Evolutionary conservation across 192 early-diverging fungal genomes (phyloP), one percentile per base, ranked within the genome.

Genomic region (Entomortierella chlamydospora): DNA sequence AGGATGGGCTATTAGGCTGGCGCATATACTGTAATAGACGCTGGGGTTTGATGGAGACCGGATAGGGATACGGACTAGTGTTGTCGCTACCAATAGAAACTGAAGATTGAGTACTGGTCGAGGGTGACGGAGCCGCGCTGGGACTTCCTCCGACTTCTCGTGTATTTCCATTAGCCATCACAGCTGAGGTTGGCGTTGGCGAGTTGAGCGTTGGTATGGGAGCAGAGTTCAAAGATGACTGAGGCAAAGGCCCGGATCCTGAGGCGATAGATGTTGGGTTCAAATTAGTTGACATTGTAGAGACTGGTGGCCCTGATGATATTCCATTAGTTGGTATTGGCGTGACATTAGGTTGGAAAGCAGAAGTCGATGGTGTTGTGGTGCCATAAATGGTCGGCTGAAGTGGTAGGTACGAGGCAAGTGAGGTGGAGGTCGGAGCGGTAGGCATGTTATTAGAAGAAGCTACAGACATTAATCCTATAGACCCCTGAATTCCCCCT

Each of bases 41-140:
- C 43, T 72, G 50, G 51, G 88, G 83, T 50, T 78, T 72, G 41
- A 83, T 68, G 34, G 55, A 33, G 30, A 85, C 41, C n/a, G 82
- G 31, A 60, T 64, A 58, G 22, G 77, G 26, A 68, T 81, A 80
- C 30, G 47, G 39, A 50, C 50, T 34, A 17, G 17, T 41, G 25
- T n/a, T 41, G 72, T 58, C 56, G 45, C 20, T 77, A 53, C 10
- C 63, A 34, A n/a, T 39, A 41, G 57, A 66, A 26, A 29, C 61
- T 9, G 39, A 25, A 58, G 52, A 42, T 56, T 56, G 53, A 43
- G 41, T 18, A 57, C 43, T 41, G 23, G 41, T 47, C 28, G 77
- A 60, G 28, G 33, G 41, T 11, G 68, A 67, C 51, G 60, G 65
- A 70, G 47, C 42, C 55, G 63, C 56, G 34, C 47, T 50, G 20